phyloP scores from a whole-genome alignment of 257 asterid genomes.

The Ophiorrhiza pumila region DNA sequence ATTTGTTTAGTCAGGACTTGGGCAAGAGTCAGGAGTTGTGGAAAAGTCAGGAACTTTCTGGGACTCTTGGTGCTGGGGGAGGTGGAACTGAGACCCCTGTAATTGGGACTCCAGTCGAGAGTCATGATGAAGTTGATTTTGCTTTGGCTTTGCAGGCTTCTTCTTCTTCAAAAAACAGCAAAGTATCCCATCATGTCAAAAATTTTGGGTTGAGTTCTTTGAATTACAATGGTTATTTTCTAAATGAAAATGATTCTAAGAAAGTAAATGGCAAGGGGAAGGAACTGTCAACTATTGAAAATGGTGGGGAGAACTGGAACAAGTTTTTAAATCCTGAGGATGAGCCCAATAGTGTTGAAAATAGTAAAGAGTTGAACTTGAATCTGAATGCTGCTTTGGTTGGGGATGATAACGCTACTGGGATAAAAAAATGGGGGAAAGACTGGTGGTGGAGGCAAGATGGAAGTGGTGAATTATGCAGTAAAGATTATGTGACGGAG shows the following conservation, averaged over 20 bases:
- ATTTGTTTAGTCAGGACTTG: conserved; percentile 77
- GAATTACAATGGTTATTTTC: conserved; percentile 32
- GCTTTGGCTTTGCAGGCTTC: conserved; percentile 93
- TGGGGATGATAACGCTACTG: conserved; percentile 28
- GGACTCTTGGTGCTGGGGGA: conserved; percentile 42
- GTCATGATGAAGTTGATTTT: conserved; percentile 86
- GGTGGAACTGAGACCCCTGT: conserved; percentile 53
- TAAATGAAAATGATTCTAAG: conserved; percentile 34
- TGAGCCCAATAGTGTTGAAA: conserved; percentile 44
- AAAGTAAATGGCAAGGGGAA: conserved; percentile 51
- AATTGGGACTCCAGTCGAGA: conserved; percentile 55
- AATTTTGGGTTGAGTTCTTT: conserved; percentile 38
- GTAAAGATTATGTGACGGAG: conserved; percentile 90
- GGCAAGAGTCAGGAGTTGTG: conserved; percentile 58
- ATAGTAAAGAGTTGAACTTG: conserved; percentile 55
- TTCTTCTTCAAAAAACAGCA: conserved; percentile 52
- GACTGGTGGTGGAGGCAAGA: conserved; percentile 99
- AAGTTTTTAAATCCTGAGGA: conserved; percentile 49
- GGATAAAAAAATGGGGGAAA: conserved; percentile 77
- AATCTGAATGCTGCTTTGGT: conserved; percentile 25
- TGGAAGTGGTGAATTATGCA: conserved; percentile 83
- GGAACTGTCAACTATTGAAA: conserved; percentile 40
- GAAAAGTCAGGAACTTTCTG: conserved; percentile 78
- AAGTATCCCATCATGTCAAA: conserved; percentile 44
- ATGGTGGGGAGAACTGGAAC: conserved; percentile 42